A percentile compares a stretch with the other conserved stretches of the same genome.
phyloP scores from a whole-genome alignment of 1,284 basidiomycete genomes.

The Exobasidium cylindrosporum region DNA sequence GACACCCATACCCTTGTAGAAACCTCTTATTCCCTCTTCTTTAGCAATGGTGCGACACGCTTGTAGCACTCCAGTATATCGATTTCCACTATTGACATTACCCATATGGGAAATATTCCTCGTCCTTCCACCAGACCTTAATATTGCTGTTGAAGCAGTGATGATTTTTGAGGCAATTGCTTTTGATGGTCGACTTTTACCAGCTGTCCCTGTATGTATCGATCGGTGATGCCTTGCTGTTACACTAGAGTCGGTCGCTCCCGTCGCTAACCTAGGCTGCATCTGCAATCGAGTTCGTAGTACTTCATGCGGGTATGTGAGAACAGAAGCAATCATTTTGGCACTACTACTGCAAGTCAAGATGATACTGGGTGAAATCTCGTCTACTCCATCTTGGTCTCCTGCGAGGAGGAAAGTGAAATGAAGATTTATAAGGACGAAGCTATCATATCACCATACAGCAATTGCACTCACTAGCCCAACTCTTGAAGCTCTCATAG shows the following conservation, averaged over 20 bases:
- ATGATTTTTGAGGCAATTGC: too few species aligned
- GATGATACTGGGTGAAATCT: constrained; percentile 32
- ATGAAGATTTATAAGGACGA: too few species aligned
- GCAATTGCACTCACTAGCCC: constrained; percentile 15
- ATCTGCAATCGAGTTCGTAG: constrained; percentile 51
- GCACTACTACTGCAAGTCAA: constrained; percentile 45
- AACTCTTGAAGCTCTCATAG: constrained; percentile 47
- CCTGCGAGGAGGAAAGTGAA: too few species aligned
- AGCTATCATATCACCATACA: not conserved
- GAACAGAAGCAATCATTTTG: constrained; percentile 53
- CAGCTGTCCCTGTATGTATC: too few species aligned
- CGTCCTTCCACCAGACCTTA: not conserved
- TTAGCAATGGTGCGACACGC: constrained; percentile 30
- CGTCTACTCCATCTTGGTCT: constrained; percentile 10
- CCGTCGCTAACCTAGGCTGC: constrained; percentile 25
- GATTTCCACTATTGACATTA: constrained; percentile 9
- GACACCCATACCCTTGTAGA: constrained; percentile 52
- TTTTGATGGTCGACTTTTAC: too few species aligned
- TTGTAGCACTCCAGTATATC: constrained; percentile 42
- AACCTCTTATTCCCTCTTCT: constrained; percentile 46
- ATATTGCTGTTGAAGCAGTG: too few species aligned
- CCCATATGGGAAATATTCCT: constrained; percentile 14
- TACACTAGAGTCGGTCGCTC: not conserved
- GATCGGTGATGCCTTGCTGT: not conserved
- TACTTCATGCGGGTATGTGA: constrained; percentile 54